Base-by-base conservation (phyloP, 116 monocot genomes). In the Posidonia oceanica region DNA sequence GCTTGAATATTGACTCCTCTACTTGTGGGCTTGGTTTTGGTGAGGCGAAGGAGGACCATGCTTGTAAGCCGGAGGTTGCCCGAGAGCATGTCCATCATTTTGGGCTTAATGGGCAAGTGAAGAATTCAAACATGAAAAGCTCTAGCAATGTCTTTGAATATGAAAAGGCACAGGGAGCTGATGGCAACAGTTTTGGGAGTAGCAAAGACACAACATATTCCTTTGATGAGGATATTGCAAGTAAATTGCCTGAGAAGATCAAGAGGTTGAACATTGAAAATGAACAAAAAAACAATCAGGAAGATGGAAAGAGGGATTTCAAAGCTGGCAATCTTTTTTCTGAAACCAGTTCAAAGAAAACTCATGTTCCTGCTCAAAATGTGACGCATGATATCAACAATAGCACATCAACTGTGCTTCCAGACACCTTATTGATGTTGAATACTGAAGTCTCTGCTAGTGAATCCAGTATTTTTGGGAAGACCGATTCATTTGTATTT, bases 221-320 rank as follows among this genome's bases (percentile, higher is more conserved):
- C 10, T 71, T 66, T 56, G 75, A 70, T 14, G 75, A 61, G 56
- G 71, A 52, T 66, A 63, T 64, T 58, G 48, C 52, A 39, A 69
- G 61, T 51, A 80, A 72, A 67, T 75, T 84, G 29, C 75, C 69
- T 7, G 82, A 74, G 38, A 77, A 81, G 44, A 81, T 81, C 22
- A 66, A 57, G 41, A 87, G 79, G 23, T 23, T 83, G 76, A 76
- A 87, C n/a, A 66, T 87, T 71, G 66, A 37, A 21, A 69, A 67
- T n/a, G 54, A 66, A 56, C 48, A 40, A 22, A 39, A 36, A 41
- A 63, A 59, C 52, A 70, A 73, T 58, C 7, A 40, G 14, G 59
- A 71, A 66, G 57, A 20, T 71, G 59, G 39, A 16, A 58, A 61
- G 6, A 37, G 29, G 11, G 60, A 14, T 53, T 39, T 37, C 17